Percentiles rank a stretch among this genome's conserved stretches.
Evolutionary conservation across 306 rosid species (phyloP).

Genomic region (Mucuna pruriens): DNA sequence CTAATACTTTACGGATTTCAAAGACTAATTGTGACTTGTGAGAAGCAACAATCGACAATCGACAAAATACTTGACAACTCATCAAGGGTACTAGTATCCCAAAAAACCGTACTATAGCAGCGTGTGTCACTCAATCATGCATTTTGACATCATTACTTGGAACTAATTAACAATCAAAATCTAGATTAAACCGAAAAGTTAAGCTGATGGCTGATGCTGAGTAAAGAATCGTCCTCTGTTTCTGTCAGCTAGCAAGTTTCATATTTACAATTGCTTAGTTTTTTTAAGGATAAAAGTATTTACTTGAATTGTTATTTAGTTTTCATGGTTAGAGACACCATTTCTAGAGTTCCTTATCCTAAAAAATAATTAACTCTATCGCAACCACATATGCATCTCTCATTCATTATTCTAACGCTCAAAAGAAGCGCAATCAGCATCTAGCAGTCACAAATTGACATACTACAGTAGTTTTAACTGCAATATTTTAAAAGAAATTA

Average conservation of each 20-base stretch:
- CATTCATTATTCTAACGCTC: background rate
- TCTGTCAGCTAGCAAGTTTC: constrained; percentile 22
- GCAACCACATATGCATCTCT: background rate
- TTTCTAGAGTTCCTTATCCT: background rate
- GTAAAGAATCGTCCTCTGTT: constrained; percentile 4
- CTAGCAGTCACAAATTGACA: constrained; percentile 9
- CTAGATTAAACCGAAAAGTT: constrained; percentile 11
- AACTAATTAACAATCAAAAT: background rate
- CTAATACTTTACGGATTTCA: background rate
- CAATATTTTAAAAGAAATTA: constrained; percentile 30
- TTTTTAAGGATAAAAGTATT: background rate
- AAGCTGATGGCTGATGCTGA: constrained; percentile 11
- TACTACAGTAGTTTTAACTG: constrained; percentile 18
- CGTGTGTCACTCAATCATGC: background rate
- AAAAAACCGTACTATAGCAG: background rate
- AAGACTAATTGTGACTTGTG: background rate
- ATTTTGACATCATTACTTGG: background rate
- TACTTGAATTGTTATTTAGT: background rate
- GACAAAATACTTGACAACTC: constrained; percentile 15
- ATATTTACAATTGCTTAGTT: background rate
- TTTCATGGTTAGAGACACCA: background rate
- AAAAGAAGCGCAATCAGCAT: constrained; percentile 19
- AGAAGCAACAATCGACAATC: constrained; percentile 13
- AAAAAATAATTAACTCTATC: background rate
- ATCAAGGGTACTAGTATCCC: constrained; percentile 20